Base-by-base conservation (phyloP, 768 basidiomycete genomes). In the Mycena leptocephala region DNA sequence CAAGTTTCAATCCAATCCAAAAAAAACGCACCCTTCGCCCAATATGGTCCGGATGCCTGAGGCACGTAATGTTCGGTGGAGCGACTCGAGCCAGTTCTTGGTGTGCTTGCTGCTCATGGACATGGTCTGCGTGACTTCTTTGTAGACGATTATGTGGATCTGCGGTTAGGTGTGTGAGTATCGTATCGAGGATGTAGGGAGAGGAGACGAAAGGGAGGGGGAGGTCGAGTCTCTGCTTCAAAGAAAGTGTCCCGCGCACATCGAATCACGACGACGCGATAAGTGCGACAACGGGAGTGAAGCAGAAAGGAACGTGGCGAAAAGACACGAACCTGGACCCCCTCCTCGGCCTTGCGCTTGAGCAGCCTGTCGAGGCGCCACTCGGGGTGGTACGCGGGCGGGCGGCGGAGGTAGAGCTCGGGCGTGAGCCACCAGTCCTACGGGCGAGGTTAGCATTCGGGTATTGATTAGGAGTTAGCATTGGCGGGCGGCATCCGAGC, bases 51-150 rank as follows among this genome's bases (percentile, higher is more conserved):
- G 97, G 96, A 80, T 97, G 97, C 30, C 96, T 92, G 92, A 98
- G 93, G 75, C 94, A 95, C 1, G 92, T 90, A 76, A 99, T 95
- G 80, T 98, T 98, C 7, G 93, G 82, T 98, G 96, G 9, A 99
- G 88, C 3, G 87, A 90, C 79, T 98, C 96, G 24, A 99, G 88
- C 9, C 90, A 90, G 74, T 92, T 90, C 94, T 97, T 97, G 70
- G 97, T 97, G 82, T 97, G 96, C 79, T 92, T 91, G 0, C 95
- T 96, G 70, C 91, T 92, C 93, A 98, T 94, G 16, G 89, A 87
- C 97, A 98, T 98, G 1, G 96, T 97, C 87, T 95, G 94, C 0
- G 95, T 94, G 70, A 99, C 95, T 89, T 98, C 97, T 84, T 99
- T 99, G 89, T 99, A 99, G 4, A 99, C 96, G 75, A 97, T 88